Evolutionary conservation across 2,329 filamentous ascomycete genomes (phyloP).

Genomic region (Penicillium rolfsii): DNA sequence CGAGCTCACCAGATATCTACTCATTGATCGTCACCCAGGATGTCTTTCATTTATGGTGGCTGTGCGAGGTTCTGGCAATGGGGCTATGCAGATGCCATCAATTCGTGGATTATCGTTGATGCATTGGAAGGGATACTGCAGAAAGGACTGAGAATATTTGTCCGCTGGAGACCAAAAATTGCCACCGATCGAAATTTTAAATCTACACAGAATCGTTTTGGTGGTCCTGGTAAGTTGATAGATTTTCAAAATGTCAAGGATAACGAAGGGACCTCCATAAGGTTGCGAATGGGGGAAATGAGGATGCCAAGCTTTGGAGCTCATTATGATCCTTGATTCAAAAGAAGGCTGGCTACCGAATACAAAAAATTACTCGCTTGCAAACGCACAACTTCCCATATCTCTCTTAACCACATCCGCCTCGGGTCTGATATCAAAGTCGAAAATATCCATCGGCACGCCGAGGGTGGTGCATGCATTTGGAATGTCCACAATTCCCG

Average conservation of each 20-base stretch:
- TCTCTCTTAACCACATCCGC: conserved; percentile 64
- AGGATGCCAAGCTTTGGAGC: background rate
- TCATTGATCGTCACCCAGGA: conserved; percentile 56
- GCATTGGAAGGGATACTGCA: conserved; percentile 52
- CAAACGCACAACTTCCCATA: conserved; percentile 72
- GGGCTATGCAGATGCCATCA: conserved; percentile 57
- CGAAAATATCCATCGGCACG: conserved; percentile 90
- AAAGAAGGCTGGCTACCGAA: background rate
- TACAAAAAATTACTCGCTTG: conserved; percentile 38
- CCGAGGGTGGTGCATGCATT: conserved; percentile 90
- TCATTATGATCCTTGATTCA: background rate
- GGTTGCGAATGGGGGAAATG: conserved; percentile 1
- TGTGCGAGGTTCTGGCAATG: conserved; percentile 57
- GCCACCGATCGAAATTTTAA: conserved; percentile 52
- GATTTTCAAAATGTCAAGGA: conserved; percentile 49
- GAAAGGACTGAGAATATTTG: conserved; percentile 45
- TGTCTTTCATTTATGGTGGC: conserved; percentile 51
- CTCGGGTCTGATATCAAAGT: conserved; percentile 82
- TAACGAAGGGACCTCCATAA: conserved; percentile 43
- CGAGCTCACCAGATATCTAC: conserved; percentile 44
- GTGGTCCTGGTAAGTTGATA: conserved; percentile 54
- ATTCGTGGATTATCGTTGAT: conserved; percentile 56
- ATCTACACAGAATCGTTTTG: conserved; percentile 54
- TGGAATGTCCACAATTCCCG: conserved; percentile 86
- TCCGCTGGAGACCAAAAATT: conserved; percentile 58